phyloP scores from a whole-genome alignment of 805 yeast genomes.

The Myxozyma mucilagina region DNA sequence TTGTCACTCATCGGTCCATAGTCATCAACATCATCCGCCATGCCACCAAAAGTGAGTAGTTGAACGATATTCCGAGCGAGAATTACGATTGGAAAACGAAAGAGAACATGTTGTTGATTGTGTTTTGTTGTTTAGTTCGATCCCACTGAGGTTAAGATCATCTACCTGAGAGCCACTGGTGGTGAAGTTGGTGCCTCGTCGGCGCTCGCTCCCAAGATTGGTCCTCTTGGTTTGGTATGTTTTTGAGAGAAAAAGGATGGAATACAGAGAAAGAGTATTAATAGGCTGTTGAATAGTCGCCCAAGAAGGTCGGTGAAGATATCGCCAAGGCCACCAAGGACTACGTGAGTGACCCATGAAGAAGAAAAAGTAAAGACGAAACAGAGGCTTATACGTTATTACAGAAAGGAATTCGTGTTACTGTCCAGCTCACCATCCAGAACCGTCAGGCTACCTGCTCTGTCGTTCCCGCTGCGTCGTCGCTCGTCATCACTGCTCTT shows the following conservation, averaged over 20 bases:
- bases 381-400: background rate
- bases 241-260: background rate
- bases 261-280: background rate
- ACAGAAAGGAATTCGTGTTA: constrained; percentile 93
- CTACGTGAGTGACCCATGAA: constrained; percentile 48
- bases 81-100: background rate
- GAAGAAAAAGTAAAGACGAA: background rate
- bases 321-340: constrained; percentile 99
- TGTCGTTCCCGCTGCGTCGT: constrained; percentile 99
- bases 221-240: constrained; percentile 89
- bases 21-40: constrained; percentile 9
- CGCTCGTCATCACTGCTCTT: constrained; percentile 97
- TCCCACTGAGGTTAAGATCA: constrained; percentile 96
- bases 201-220: constrained; percentile 99
- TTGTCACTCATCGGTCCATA: background rate
- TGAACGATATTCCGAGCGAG: background rate
- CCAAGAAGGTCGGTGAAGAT: constrained; percentile 99
- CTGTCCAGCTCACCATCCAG: constrained; percentile 97
- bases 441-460: constrained; percentile 99
- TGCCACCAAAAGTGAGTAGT: constrained; percentile 29
- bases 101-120: background rate
- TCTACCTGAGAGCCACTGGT: constrained; percentile 99
- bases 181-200: constrained; percentile 99
- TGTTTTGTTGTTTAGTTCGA: constrained; percentile 61
- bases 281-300: constrained; percentile 5